These are phyloP conservation scores for Fagus crenata DNA, from an alignment of 306 rosid genomes.

Conservation along the genomic window DNA sequence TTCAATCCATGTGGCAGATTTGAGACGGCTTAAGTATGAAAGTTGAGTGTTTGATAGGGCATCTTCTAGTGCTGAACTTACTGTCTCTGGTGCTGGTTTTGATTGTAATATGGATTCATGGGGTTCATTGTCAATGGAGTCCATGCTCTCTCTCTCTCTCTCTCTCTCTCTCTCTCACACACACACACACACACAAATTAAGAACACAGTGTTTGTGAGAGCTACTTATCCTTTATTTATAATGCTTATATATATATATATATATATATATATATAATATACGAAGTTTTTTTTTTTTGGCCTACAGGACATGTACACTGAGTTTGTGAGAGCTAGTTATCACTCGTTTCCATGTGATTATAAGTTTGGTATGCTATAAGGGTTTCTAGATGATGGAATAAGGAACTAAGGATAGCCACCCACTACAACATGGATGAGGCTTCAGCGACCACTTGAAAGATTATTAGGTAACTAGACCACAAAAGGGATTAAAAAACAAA, in stretches of 20 bases:
- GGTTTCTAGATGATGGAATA: too few species aligned
- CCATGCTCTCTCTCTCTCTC: constrained; percentile 20
- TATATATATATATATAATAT: too few species aligned
- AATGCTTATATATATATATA: too few species aligned
- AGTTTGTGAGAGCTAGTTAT: too few species aligned
- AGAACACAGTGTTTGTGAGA: too few species aligned
- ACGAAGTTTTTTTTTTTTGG: too few species aligned
- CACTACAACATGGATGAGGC: background rate
- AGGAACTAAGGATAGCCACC: too few species aligned
- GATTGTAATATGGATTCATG: constrained; percentile 16
- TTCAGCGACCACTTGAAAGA: background rate
- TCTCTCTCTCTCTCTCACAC: constrained; percentile 5
- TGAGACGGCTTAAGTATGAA: constrained; percentile 25
- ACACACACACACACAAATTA: too few species aligned
- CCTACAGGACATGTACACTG: too few species aligned
- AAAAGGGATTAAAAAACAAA: background rate
- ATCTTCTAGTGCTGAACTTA: constrained; percentile 38
- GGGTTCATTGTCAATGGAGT: background rate
- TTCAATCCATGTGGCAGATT: constrained; percentile 37
- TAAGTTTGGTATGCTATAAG: too few species aligned
- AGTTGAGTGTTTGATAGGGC: constrained; percentile 32
- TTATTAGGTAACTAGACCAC: background rate
- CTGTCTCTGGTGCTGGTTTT: background rate
- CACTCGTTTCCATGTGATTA: too few species aligned
- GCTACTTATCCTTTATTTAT: too few species aligned